Evolutionary conservation across 768 basidiomycete species (phyloP), one percentile per base, ranked within the genome.

Genomic region (Amanita brunnescens): DNA sequence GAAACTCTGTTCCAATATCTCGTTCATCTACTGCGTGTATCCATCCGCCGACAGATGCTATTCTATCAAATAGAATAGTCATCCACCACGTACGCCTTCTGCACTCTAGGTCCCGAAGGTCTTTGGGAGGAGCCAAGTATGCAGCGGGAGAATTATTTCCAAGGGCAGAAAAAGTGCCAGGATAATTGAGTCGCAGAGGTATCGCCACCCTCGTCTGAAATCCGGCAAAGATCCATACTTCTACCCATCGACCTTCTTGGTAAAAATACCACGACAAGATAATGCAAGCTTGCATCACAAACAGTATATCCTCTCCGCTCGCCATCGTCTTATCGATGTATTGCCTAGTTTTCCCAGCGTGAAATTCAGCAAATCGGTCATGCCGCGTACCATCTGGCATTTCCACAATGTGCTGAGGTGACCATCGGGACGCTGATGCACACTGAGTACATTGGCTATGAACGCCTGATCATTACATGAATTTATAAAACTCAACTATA

Each of bases 191-290:
- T 38, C 89, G 81, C 26, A 92, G 72, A 5, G 89, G 90, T 14
- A 91, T 75, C 21, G 87, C 85, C 16, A 87, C 86, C 26, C 89
- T 77, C 13, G 83, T 87, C 62, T 90, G 86, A 60, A 91, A 91
- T 10, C 79, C 87, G 16, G 90, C 87, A 66, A 90, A 90, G 35
- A 91, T 86, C 90, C 90, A 91, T 3, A 91, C 85, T 66, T 92
- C 90, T 7, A 91, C 89, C 90, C 90, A 80, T 49, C 88, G 76
- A 2, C 90, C 89, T 66, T 91, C 90, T 51, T 89, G 85, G 61
- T 91, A 92, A 57, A 91, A 91, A 66, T 89, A 91, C 90, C 90
- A 92, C 1, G 87, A 87, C 14, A 92, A 77, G 20, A 92, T 69
- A 55, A 85, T 84, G 60, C 89, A 90, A 5, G 90, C 90, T 62